Evolutionary conservation across 106 monocot genomes (phyloP).

Genomic region (Apostasia shenzhenica): DNA sequence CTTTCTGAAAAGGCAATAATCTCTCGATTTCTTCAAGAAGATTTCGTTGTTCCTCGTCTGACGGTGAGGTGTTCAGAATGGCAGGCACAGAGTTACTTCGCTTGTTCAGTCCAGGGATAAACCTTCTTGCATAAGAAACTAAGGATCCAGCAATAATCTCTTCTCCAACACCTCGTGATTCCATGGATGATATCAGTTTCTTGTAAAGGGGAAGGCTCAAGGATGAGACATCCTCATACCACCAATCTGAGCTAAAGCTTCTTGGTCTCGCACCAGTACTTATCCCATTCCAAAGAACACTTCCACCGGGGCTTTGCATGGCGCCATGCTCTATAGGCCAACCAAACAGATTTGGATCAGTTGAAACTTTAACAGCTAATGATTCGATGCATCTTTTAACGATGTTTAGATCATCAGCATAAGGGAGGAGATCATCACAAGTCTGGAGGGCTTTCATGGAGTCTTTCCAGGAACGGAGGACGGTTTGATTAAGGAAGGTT

Average conservation of each 20-base stretch:
- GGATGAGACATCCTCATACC: constrained; percentile 27
- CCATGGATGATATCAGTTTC: constrained; percentile 20
- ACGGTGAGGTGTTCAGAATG: background rate
- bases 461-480: constrained; percentile 28
- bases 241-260: constrained; percentile 24
- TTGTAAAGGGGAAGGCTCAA: constrained; percentile 23
- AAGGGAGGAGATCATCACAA: constrained; percentile 24
- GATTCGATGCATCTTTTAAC: constrained; percentile 25
- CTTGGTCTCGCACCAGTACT: constrained; percentile 22
- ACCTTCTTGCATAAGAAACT: constrained; percentile 10
- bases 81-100: background rate
- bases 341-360: constrained; percentile 19
- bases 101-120: constrained; percentile 17
- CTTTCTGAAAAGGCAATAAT: constrained; percentile 16
- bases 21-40: constrained; percentile 24
- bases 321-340: constrained; percentile 27
- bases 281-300: constrained; percentile 37
- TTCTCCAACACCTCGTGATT: constrained; percentile 12
- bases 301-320: constrained; percentile 23
- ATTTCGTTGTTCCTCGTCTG: constrained; percentile 23
- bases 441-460: constrained; percentile 26
- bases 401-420: constrained; percentile 26
- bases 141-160: constrained; percentile 24
- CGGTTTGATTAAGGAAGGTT: constrained; percentile 17
- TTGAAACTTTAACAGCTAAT: constrained; percentile 23